A percentile compares a stretch with the other conserved stretches of the same genome.
Conservation (phyloP, 257 asterid species). For the Fraxinus pennsylvanica region DNA sequence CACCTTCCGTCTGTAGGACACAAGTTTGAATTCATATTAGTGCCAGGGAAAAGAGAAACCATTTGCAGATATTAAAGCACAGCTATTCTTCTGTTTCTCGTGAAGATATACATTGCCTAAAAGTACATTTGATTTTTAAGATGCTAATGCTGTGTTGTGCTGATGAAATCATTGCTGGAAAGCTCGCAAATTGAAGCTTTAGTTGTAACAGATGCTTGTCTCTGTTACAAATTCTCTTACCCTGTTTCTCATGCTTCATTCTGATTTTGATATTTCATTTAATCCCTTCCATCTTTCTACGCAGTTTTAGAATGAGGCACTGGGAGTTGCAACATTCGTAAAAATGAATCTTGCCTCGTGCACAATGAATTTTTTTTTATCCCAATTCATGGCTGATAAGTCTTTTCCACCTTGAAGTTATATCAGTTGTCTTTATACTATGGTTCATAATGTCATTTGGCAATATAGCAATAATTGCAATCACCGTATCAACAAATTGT, state of each 20-base stretch:
- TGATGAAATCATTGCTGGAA: background rate
- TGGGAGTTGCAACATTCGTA: background rate
- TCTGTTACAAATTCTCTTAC: background rate
- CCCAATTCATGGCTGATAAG: background rate
- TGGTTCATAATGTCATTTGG: background rate
- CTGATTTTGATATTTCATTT: background rate
- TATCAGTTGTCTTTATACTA: background rate
- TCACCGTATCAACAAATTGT: background rate
- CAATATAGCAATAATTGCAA: background rate
- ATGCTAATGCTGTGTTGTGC: background rate
- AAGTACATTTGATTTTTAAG: background rate
- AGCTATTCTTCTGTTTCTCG: background rate
- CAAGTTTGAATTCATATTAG: slow-evolving; percentile 28
- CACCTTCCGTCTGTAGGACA: slow-evolving; percentile 54
- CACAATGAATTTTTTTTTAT: background rate
- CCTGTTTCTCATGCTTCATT: background rate
- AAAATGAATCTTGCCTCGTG: background rate
- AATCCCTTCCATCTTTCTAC: background rate
- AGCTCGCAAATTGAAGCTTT: background rate
- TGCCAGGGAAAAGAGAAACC: slow-evolving; percentile 17
- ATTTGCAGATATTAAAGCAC: background rate
- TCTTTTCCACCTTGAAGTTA: slow-evolving; percentile 14
- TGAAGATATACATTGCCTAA: background rate
- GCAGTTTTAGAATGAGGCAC: background rate
- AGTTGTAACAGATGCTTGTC: background rate